These are phyloP conservation scores for Capronia americana DNA, from an alignment of 2,329 filamentous ascomycete genomes.

Conservation along the genomic window DNA sequence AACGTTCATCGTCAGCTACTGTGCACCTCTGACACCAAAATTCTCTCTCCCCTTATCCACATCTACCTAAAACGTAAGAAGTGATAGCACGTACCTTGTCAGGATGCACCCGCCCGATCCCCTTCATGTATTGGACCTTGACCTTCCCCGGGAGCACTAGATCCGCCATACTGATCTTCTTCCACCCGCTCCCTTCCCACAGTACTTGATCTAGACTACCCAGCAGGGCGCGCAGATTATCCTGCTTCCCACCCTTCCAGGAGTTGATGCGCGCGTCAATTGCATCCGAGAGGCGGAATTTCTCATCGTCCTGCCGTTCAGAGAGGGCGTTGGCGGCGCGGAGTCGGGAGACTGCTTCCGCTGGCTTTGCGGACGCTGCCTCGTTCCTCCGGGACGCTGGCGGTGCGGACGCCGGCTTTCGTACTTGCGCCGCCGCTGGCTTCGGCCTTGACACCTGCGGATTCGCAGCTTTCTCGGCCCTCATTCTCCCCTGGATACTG, in stretches of 20 bases:
- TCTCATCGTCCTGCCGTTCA: conserved; percentile 87
- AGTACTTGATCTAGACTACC: conserved; percentile 86
- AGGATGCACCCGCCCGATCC: conserved; percentile 96
- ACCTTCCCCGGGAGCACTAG: conserved; percentile 91
- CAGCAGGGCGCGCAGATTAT: conserved; percentile 87
- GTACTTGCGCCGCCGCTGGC: conserved; percentile 58
- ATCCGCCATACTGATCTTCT: conserved; percentile 93
- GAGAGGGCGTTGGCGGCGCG: conserved; percentile 85
- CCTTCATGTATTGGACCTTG: conserved; percentile 99
- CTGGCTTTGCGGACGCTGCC: conserved; percentile 41
- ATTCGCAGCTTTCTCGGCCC: conserved; percentile 86
- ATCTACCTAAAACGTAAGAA: not conserved
- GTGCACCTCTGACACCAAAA: not conserved
- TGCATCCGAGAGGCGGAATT: conserved; percentile 83
- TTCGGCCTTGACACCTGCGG: conserved; percentile 56
- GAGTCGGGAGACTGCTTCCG: conserved; percentile 80
- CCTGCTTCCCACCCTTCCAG: conserved; percentile 91
- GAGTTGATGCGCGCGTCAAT: conserved; percentile 78
- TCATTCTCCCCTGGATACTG: conserved; percentile 81
- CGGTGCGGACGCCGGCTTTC: conserved; percentile 57
- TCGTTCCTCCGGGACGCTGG: conserved; percentile 43
- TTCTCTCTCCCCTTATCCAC: not conserved
- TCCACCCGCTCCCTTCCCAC: conserved; percentile 93
- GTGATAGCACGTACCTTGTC: conserved; percentile 76
- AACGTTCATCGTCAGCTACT: not conserved